Evolutionary conservation across 768 basidiomycete species (phyloP), one percentile per base, ranked within the genome.

Genomic region (Suillus fuscotomentosus): DNA sequence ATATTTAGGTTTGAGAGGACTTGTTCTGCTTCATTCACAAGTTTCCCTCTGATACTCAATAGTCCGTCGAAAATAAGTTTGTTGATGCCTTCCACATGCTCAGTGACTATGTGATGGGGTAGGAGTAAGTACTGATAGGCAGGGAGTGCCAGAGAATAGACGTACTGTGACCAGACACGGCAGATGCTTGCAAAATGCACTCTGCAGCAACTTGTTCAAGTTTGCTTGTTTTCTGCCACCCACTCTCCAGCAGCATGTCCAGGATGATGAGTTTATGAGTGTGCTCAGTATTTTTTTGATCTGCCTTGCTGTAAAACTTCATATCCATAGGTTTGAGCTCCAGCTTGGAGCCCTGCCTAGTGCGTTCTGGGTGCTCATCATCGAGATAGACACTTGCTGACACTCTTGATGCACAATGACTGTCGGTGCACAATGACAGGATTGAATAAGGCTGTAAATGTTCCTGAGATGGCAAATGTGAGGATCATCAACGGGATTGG

Each of bases 131-230:
- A 38, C 38, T 10, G 9, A 38, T 38, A 38, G 43, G 43, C 9
- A 20, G 43, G 2, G n/a, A 47, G 45, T 4, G 3, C 45, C 10
- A 47, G 9, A 9, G 9, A n/a, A 47, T 1, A 11, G 9, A 47
- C 9, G 3, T n/a, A n/a, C 45, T 3, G 3, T 47, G 45, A n/a
- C 10, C 45, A 47, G 45, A 47, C 10, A n/a, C 9, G 20, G 9
- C 9, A 11, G 45, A 47, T 3, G 45, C 45, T 11, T 47, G 20
- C 1, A 17, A 47, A 3, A 47, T 8, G 4, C 45, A 47, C 3
- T 47, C 45, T 3, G 8, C 8, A 10, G n/a, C 45, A 10, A n/a
- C 3, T 1, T 0, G 0, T 1, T 10, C n/a, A 4, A 47, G n/a
- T 3, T 47, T n/a, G 9, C 45, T 47, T 0, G 2, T 47, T n/a